Evolutionary conservation across 441 rosid genomes (phyloP).

Genomic region (Capsella rubella): DNA sequence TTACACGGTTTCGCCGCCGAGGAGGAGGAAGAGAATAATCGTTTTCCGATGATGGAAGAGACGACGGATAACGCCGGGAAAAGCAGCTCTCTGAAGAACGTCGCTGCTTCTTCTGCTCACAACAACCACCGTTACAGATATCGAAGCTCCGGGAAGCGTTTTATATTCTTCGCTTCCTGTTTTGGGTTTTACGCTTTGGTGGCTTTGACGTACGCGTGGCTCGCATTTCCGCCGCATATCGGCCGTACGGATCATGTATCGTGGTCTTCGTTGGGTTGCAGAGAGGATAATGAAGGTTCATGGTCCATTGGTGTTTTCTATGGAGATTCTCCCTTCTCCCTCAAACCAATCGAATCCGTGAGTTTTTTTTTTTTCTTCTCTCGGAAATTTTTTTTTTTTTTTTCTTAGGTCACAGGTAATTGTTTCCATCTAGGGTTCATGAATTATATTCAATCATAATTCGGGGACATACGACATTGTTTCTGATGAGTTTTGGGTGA

Average conservation of each 20-base stretch:
- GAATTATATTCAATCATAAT: neutral
- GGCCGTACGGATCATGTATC: slow-evolving; percentile 48
- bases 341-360: slow-evolving; percentile 89
- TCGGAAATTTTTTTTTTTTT: neutral
- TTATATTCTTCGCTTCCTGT: slow-evolving; percentile 54
- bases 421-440: slow-evolving; percentile 21
- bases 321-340: slow-evolving; percentile 89
- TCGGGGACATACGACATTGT: slow-evolving; percentile 4
- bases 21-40: neutral
- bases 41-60: slow-evolving; percentile 34
- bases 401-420: neutral
- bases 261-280: slow-evolving; percentile 69
- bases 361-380: slow-evolving; percentile 34
- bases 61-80: slow-evolving; percentile 21
- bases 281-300: slow-evolving; percentile 88
- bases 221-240: slow-evolving; percentile 51
- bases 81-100: slow-evolving; percentile 11
- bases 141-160: slow-evolving; percentile 38
- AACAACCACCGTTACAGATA: slow-evolving; percentile 22
- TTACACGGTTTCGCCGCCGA: slow-evolving; percentile 9
- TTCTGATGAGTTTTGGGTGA: slow-evolving; percentile 18
- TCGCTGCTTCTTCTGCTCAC: slow-evolving; percentile 12
- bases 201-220: slow-evolving; percentile 68
- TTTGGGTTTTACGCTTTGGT: slow-evolving; percentile 67
- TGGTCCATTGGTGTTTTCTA: slow-evolving; percentile 94